Conservation (phyloP, 371 early-diverging fungal genomes). For the Mortierella sp. region DNA sequence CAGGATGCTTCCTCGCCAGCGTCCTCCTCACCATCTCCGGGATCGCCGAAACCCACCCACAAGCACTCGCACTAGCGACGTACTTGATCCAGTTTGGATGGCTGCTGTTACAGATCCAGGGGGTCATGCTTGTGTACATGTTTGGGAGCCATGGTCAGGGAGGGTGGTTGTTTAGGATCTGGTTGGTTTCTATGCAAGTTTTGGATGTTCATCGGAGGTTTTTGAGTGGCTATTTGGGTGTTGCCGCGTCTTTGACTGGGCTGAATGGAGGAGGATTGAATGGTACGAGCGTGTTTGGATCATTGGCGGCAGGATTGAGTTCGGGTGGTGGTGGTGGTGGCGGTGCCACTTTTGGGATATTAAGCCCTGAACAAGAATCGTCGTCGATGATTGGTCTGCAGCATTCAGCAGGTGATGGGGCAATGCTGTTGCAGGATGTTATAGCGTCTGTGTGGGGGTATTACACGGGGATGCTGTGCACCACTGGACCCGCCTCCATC, state of each 20-base stretch:
- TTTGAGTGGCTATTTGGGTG: constrained; percentile 11
- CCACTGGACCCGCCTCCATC: constrained; percentile 10
- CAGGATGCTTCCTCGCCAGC: constrained; percentile 51
- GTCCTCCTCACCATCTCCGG: constrained; percentile 48
- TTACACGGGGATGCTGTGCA: constrained; percentile 36
- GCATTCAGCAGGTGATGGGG: background rate
- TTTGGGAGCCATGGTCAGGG: constrained; percentile 34
- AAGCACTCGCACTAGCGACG: constrained; percentile 41
- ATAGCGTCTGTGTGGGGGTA: constrained; percentile 20
- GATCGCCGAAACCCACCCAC: constrained; percentile 52
- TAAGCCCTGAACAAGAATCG: background rate
- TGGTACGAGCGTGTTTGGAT: background rate
- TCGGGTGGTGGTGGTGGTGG: background rate
- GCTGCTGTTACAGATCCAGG: constrained; percentile 50
- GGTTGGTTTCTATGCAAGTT: constrained; percentile 38
- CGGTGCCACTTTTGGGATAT: background rate
- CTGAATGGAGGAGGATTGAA: background rate
- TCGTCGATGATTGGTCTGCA: background rate
- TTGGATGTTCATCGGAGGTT: constrained; percentile 48
- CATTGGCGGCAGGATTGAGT: background rate
- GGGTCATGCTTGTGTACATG: constrained; percentile 22
- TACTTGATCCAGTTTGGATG: constrained; percentile 49
- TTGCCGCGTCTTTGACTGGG: background rate
- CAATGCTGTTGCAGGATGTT: background rate
- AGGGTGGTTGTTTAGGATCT: constrained; percentile 35